Percentiles rank a stretch among this genome's conserved stretches.
Conservation (phyloP, 2,329 filamentous ascomycete genomes). For the Colletotrichum caudatum region DNA sequence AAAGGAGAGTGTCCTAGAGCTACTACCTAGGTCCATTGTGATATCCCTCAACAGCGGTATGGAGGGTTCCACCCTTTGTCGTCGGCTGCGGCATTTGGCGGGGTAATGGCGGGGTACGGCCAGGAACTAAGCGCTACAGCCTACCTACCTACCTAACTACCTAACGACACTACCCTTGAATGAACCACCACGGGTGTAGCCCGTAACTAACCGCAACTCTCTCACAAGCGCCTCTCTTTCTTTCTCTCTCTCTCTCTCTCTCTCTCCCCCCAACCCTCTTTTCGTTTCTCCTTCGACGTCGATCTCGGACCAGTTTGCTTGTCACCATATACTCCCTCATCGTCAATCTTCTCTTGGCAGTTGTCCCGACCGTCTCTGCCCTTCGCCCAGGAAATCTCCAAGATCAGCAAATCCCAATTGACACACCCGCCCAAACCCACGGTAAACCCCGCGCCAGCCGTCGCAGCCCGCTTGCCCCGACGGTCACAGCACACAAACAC, state of each 20-base stretch:
- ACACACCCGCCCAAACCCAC: not conserved
- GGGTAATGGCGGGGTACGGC: slow-evolving; percentile 43
- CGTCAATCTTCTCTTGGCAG: slow-evolving; percentile 4
- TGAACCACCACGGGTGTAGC: slow-evolving; percentile 9
- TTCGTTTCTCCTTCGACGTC: not conserved
- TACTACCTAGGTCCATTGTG: slow-evolving; percentile 16
- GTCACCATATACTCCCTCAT: not conserved
- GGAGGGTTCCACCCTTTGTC: slow-evolving; percentile 30
- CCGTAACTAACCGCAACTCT: slow-evolving; percentile 26
- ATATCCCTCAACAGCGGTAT: slow-evolving; percentile 29
- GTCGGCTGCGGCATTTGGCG: slow-evolving; percentile 39
- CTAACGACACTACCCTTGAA: not conserved
- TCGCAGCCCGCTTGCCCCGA: not conserved
- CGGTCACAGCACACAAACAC: slow-evolving; percentile 28
- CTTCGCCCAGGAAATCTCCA: not conserved
- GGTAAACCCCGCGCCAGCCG: not conserved
- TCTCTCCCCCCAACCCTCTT: slow-evolving; percentile 6
- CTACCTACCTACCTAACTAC: not conserved
- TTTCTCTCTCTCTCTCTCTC: slow-evolving; percentile 6
- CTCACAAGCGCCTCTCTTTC: slow-evolving; percentile 16
- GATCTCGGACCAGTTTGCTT: slow-evolving; percentile 2
- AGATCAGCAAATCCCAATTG: not conserved
- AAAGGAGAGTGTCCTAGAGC: slow-evolving; percentile 16
- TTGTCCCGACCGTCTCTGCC: not conserved
- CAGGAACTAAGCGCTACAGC: slow-evolving; percentile 32